These are phyloP conservation scores for Hyphopichia khmerensis DNA, from an alignment of 1,139 yeast species.

Conservation along the genomic window DNA sequence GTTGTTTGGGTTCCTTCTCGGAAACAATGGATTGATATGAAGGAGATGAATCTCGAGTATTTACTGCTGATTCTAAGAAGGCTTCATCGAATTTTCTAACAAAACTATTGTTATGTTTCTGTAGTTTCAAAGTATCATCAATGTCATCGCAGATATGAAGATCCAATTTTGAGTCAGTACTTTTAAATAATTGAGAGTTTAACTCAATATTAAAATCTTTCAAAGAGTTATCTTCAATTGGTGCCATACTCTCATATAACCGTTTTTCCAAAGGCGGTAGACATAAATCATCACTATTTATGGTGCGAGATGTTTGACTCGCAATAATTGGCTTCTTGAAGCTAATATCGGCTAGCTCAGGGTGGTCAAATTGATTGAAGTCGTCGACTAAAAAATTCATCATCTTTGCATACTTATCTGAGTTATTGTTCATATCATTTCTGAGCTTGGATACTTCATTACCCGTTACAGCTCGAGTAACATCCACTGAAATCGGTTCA, in stretches of 20 bases:
- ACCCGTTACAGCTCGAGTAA: neutral
- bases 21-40: neutral
- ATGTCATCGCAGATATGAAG: neutral
- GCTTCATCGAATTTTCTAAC: neutral
- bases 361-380: slow-evolving; percentile 13
- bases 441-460: slow-evolving; percentile 6
- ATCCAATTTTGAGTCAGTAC: neutral
- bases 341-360: slow-evolving; percentile 15
- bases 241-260: slow-evolving; percentile 7
- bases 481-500: slow-evolving; percentile 5
- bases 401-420: slow-evolving; percentile 10
- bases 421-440: slow-evolving; percentile 12
- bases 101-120: neutral
- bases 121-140: neutral
- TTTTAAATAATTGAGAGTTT: neutral
- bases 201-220: slow-evolving; percentile 4
- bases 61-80: neutral
- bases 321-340: slow-evolving; percentile 10
- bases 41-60: slow-evolving; percentile 1
- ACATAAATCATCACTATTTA: neutral
- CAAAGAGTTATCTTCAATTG: slow-evolving; percentile 6
- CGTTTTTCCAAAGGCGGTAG: slow-evolving; percentile 9
- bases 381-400: slow-evolving; percentile 18
- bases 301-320: neutral
- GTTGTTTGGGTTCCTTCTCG: neutral